These are phyloP conservation scores for Acorus calamus DNA, from an alignment of 106 monocot genomes.

Conservation along the genomic window DNA sequence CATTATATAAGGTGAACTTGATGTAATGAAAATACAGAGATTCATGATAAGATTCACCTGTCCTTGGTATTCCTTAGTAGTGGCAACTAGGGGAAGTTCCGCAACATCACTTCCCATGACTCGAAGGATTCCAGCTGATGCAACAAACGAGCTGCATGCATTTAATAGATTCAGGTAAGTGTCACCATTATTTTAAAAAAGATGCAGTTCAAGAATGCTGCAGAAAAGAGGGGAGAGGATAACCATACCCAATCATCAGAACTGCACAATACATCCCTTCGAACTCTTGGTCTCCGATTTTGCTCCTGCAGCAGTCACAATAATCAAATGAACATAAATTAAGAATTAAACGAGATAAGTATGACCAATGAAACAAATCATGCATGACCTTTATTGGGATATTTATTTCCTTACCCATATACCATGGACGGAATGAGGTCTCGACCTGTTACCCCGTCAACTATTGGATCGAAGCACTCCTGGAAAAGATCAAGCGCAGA, in stretches of 20 bases:
- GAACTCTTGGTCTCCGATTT: slow-evolving; percentile 73
- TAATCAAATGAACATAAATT: background rate
- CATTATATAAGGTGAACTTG: too few relatives aligned
- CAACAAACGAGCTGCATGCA: slow-evolving; percentile 58
- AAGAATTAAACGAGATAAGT: background rate
- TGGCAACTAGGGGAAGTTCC: slow-evolving; percentile 93
- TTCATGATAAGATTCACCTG: slow-evolving; percentile 34
- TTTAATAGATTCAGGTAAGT: background rate
- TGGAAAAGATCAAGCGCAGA: slow-evolving; percentile 15
- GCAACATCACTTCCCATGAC: slow-evolving; percentile 76
- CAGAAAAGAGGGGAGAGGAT: background rate
- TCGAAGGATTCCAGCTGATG: slow-evolving; percentile 78
- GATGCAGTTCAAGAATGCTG: background rate
- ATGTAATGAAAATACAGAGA: background rate
- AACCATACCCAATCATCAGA: slow-evolving; percentile 60
- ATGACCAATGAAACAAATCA: slow-evolving; percentile 1
- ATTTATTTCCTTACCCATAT: slow-evolving; percentile 54
- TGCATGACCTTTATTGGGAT: background rate
- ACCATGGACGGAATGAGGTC: slow-evolving; percentile 93
- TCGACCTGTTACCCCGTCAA: slow-evolving; percentile 62
- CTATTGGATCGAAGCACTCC: slow-evolving; percentile 95
- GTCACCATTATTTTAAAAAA: background rate
- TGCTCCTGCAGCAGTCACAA: slow-evolving; percentile 31
- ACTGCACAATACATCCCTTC: slow-evolving; percentile 83
- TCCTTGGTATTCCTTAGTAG: slow-evolving; percentile 69